A percentile compares a stretch with the other conserved stretches of the same genome.
Evolutionary conservation across 208 protist genomes (phyloP).

Genomic region (Acanthamoeba triangularis): DNA sequence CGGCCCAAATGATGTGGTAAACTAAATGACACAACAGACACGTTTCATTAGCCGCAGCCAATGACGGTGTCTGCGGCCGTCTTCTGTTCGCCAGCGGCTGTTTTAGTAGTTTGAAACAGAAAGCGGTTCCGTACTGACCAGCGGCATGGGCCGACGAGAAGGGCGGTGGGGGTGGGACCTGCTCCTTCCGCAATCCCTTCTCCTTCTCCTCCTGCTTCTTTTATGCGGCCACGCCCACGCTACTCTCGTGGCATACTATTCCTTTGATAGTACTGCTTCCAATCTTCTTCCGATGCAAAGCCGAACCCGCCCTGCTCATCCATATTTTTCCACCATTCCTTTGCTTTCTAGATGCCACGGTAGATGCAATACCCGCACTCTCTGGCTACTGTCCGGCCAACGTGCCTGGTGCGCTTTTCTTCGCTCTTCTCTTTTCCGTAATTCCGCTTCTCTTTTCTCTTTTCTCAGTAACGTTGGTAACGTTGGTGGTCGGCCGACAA

Average conservation of each 20-base stretch:
- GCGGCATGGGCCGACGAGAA: not conserved
- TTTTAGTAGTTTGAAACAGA: no score
- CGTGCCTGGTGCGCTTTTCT: not conserved
- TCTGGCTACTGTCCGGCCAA: conserved; percentile 40
- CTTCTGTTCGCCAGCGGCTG: no score
- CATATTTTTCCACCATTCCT: not conserved
- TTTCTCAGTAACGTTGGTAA: no score
- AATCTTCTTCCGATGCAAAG: not conserved
- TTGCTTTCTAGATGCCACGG: not conserved
- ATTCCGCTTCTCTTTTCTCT: conserved; percentile 2
- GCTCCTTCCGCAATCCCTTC: not conserved
- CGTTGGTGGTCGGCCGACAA: no score
- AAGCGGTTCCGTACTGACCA: no score
- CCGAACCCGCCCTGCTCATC: not conserved
- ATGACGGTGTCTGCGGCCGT: no score
- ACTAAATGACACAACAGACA: no score
- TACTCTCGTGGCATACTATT: conserved; percentile 35
- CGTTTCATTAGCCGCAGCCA: no score
- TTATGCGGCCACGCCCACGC: not conserved
- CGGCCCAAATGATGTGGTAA: no score
- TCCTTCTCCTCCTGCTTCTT: not conserved
- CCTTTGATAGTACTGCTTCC: conserved; percentile 27
- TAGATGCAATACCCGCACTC: not conserved
- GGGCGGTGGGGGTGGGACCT: not conserved
- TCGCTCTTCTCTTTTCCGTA: not conserved